Evolutionary conservation across 768 basidiomycete genomes (phyloP), one percentile per base, ranked within the genome.

Genomic region (Lyophyllum atratum): DNA sequence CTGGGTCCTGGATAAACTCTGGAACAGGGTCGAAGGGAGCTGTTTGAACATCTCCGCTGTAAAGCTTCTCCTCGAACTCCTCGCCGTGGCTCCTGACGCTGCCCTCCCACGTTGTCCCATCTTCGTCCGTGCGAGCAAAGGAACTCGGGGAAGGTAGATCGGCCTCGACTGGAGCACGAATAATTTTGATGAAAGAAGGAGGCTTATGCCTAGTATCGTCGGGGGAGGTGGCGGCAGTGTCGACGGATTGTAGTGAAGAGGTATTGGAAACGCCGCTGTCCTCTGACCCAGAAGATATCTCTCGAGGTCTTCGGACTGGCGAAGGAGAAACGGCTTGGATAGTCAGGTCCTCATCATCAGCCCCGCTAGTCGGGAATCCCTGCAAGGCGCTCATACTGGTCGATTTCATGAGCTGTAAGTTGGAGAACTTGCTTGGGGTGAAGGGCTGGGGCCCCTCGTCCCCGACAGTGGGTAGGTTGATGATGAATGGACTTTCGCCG

Each of bases 21-120:
- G 74, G 72, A 52, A 80, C 68, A 22, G 75, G 69, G 39, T 78
- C 77, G 24, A 76, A 72, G 49, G 86, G 83, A 5, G 80, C 75
- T 31, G 74, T 62, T 2, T 84, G 83, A 6, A 84, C 66, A 22
- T 83, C 78, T 49, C 82, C 85, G 64, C 81, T 71, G 52, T 78
- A 70, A 25, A 85, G 72, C 67, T 84, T 85, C 59, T 84, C 84
- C 65, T 83, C 86, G 59, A 84, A 64, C 28, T 66, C 54, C 42
- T 64, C 61, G 52, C 64, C 60, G 52, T 74, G 74, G 51, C 70
- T 68, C 19, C 68, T 72, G 22, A 68, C 64, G 62, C 77, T 77
- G 12, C 82, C 85, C 66, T 83, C 87, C 81, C 82, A 87, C 45
- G 79, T 83, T 15, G 83, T 84, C 33, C 78, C 78, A 59, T 84